Conservation (phyloP, 371 early-diverging fungal genomes). For the Mucor racemosus region DNA sequence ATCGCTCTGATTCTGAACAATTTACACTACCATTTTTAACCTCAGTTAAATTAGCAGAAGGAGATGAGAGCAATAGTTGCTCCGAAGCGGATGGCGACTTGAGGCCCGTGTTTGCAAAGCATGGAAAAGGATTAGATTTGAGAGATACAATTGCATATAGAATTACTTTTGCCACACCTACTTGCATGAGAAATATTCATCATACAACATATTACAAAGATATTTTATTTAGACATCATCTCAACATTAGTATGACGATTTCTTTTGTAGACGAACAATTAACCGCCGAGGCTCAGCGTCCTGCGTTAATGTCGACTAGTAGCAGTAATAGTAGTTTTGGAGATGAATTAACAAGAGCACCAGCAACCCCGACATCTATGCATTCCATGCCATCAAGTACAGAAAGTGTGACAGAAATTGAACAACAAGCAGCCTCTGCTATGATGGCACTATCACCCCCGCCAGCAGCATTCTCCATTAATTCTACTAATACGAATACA, state of each 20-base stretch:
- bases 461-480: slow-evolving; percentile 21
- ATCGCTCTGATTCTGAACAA: slow-evolving; percentile 28
- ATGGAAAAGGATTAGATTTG: slow-evolving; percentile 29
- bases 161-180: slow-evolving; percentile 39
- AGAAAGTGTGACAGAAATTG: slow-evolving; percentile 9
- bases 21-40: slow-evolving; percentile 25
- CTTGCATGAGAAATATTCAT: slow-evolving; percentile 38
- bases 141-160: slow-evolving; percentile 36
- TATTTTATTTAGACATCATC: slow-evolving; percentile 35
- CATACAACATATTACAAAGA: slow-evolving; percentile 42
- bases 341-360: neutral
- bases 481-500: slow-evolving; percentile 18
- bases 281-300: neutral
- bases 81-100: slow-evolving; percentile 9
- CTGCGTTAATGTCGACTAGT: slow-evolving; percentile 4
- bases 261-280: slow-evolving; percentile 30
- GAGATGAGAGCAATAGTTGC: neutral
- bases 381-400: neutral
- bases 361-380: neutral
- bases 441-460: slow-evolving; percentile 12
- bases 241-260: slow-evolving; percentile 33
- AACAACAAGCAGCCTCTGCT: slow-evolving; percentile 18
- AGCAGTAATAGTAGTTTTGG: slow-evolving; percentile 23
- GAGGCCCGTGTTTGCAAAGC: slow-evolving; percentile 26
- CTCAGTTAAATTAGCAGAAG: slow-evolving; percentile 26